Percentiles rank a stretch among this genome's conserved stretches.
Evolutionary conservation across 768 basidiomycete genomes (phyloP).

Genomic region (Pulveroboletus sp.): DNA sequence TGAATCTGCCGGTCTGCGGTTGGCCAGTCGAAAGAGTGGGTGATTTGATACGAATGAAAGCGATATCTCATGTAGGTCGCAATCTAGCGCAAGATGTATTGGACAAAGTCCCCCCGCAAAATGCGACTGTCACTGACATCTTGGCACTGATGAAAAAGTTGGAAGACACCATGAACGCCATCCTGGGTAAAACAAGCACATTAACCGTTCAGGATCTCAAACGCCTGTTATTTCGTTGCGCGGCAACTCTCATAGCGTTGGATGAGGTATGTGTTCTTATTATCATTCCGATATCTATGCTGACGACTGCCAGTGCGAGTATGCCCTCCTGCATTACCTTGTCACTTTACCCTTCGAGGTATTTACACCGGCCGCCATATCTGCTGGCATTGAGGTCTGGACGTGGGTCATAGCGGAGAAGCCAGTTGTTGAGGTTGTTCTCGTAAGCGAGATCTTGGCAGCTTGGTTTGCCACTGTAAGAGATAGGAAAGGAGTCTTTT

Average conservation of each 20-base stretch:
- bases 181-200: conserved; percentile 66
- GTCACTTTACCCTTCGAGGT: conserved; percentile 86
- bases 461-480: conserved; percentile 86
- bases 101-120: conserved; percentile 57
- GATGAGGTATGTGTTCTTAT: conserved; percentile 44
- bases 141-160: conserved; percentile 64
- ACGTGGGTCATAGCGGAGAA: conserved; percentile 92
- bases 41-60: not conserved
- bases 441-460: conserved; percentile 81
- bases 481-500: conserved; percentile 80
- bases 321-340: conserved; percentile 80
- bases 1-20: conserved; percentile 75
- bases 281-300: not conserved
- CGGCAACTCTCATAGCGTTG: conserved; percentile 70
- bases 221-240: conserved; percentile 81
- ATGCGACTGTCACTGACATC: conserved; percentile 59
- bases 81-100: conserved; percentile 51
- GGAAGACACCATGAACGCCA: conserved; percentile 59
- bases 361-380: conserved; percentile 80
- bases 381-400: conserved; percentile 91
- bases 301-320: conserved; percentile 60
- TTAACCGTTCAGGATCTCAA: conserved; percentile 81
- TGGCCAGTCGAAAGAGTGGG: conserved; percentile 64
- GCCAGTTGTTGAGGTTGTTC: conserved; percentile 71
- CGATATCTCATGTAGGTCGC: not conserved